A percentile compares a stretch with the other conserved stretches of the same genome.
Evolutionary conservation across 768 basidiomycete species (phyloP).

Genomic region (Harrya chromipes): DNA sequence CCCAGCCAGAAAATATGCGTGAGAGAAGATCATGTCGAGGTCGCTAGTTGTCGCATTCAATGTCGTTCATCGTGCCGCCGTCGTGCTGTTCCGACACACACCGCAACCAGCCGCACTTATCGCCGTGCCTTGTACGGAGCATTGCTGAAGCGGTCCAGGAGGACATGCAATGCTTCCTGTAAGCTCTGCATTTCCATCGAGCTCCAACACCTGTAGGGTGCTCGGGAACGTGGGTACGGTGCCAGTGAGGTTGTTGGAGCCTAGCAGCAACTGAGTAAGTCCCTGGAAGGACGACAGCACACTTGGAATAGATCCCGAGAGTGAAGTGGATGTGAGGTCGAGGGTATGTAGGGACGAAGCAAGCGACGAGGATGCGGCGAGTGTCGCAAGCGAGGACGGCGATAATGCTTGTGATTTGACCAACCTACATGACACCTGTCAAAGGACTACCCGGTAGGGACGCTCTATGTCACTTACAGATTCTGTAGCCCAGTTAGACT

Average conservation of each 20-base stretch:
- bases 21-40: not conserved
- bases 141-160: constrained; percentile 13
- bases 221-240: constrained; percentile 37
- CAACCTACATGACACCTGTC: constrained; percentile 23
- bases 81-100: constrained; percentile 19
- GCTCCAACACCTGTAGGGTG: constrained; percentile 32
- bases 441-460: not conserved
- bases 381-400: constrained; percentile 29
- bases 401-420: constrained; percentile 37
- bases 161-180: constrained; percentile 25
- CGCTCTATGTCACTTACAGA: constrained; percentile 26
- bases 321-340: constrained; percentile 39
- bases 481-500: constrained; percentile 33
- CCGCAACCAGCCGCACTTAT: constrained; percentile 23
- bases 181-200: constrained; percentile 39
- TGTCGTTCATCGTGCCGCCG: not conserved
- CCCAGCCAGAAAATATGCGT: not conserved
- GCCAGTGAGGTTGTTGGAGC: constrained; percentile 36
- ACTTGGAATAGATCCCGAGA: constrained; percentile 37
- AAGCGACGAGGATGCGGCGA: constrained; percentile 33
- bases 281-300: constrained; percentile 32
- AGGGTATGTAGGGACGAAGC: constrained; percentile 34
- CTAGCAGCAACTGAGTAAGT: constrained; percentile 38
- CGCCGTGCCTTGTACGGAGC: constrained; percentile 22
- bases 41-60: too few species aligned